These are phyloP conservation scores for Pythium biforme DNA, from an alignment of 352 stramenopile species.

Conservation along the genomic window DNA sequence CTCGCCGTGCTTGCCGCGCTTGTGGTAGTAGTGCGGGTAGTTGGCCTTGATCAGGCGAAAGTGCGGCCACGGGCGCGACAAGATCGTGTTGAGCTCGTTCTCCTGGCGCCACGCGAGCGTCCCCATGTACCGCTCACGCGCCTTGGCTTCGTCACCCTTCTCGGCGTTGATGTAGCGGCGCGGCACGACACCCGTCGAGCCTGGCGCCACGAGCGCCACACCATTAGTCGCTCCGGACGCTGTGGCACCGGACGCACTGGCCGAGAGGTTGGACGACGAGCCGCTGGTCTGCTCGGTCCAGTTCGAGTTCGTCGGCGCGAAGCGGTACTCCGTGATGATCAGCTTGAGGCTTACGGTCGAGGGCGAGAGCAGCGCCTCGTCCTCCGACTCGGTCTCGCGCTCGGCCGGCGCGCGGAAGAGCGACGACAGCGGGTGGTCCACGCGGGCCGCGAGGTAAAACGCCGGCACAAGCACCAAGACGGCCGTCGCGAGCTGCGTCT, in stretches of 20 bases:
- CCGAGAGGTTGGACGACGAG: conserved; percentile 6
- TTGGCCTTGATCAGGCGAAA: conserved; percentile 90
- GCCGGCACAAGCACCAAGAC: conserved; percentile 56
- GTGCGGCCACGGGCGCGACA: conserved; percentile 57
- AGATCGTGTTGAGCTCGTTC: conserved; percentile 78
- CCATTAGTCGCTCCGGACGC: neutral
- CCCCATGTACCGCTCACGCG: conserved; percentile 60
- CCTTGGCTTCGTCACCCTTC: conserved; percentile 72
- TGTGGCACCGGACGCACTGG: neutral
- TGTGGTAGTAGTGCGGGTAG: conserved; percentile 91
- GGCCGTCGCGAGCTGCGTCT: conserved; percentile 54
- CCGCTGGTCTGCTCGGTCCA: neutral
- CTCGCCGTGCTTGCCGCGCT: conserved; percentile 72
- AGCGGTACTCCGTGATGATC: conserved; percentile 75
- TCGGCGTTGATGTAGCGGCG: conserved; percentile 72
- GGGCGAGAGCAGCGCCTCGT: neutral
- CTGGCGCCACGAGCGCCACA: conserved; percentile 7
- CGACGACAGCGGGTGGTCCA: conserved; percentile 69
- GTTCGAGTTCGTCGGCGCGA: conserved; percentile 20
- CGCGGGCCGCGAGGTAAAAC: conserved; percentile 71
- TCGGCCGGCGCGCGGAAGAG: conserved; percentile 45
- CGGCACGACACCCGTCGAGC: conserved; percentile 31
- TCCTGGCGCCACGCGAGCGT: conserved; percentile 80
- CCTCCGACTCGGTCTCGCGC: neutral
- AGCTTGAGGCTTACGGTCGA: conserved; percentile 53